Evolutionary conservation across 495 filamentous ascomycete genomes (phyloP).

Genomic region (Cenococcum geophilum): DNA sequence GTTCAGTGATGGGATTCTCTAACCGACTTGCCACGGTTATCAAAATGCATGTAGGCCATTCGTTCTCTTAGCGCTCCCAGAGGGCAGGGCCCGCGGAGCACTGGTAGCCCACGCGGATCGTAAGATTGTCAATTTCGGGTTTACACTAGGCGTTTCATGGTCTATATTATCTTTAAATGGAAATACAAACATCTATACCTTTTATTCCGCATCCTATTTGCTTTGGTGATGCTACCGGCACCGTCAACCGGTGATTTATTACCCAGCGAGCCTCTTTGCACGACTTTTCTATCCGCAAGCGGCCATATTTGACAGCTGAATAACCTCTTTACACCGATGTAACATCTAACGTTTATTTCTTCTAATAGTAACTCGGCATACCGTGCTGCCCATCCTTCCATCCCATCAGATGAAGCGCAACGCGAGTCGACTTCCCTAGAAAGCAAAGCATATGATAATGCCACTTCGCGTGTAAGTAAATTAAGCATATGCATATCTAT

Average conservation of each 20-base stretch:
- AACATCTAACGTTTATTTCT: constrained; percentile 1
- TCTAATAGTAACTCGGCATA: constrained; percentile 44
- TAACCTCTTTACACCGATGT: background rate
- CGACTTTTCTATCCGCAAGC: background rate
- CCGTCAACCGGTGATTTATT: too few species aligned
- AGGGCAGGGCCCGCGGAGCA: background rate
- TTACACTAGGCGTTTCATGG: background rate
- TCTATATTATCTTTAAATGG: background rate
- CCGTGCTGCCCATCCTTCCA: constrained; percentile 32
- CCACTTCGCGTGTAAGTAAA: constrained; percentile 25
- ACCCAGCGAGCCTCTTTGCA: too few species aligned
- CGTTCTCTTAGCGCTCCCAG: background rate
- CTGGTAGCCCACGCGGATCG: background rate
- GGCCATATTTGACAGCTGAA: background rate
- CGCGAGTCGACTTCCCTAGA: constrained; percentile 36
- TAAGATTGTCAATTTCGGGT: background rate
- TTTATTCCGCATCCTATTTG: constrained; percentile 8
- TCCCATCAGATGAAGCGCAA: constrained; percentile 17
- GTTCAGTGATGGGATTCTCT: constrained; percentile 45
- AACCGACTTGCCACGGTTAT: constrained; percentile 46
- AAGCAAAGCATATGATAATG: constrained; percentile 46
- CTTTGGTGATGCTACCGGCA: background rate
- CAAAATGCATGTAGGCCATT: constrained; percentile 39
- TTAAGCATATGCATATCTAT: background rate
- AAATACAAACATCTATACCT: background rate